phyloP scores from a whole-genome alignment of 2,329 filamentous ascomycete genomes.

The Parafenestella ontariensis region DNA sequence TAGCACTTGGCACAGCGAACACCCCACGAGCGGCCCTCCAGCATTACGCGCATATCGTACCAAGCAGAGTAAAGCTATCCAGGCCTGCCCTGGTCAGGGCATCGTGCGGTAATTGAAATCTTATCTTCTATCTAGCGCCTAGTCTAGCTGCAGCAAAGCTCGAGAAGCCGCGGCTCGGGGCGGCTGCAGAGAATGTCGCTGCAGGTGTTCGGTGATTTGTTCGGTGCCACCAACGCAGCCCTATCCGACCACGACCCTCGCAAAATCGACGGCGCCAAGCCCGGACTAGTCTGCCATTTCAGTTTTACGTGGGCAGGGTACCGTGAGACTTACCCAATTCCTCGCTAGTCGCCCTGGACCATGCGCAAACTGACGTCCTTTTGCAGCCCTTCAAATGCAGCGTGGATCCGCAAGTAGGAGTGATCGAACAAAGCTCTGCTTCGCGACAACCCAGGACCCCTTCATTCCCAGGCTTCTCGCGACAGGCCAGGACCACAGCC shows the following conservation, averaged over 20 bases:
- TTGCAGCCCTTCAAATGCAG: conserved; percentile 37
- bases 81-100: neutral
- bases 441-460: conserved; percentile 21
- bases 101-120: conserved; percentile 5
- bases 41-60: neutral
- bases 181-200: conserved; percentile 8
- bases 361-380: conserved; percentile 34
- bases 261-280: conserved; percentile 24
- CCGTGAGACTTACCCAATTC: conserved; percentile 18
- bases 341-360: conserved; percentile 31
- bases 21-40: conserved; percentile 8
- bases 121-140: no score
- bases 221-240: conserved; percentile 16
- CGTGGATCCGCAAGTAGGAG: conserved; percentile 22
- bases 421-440: conserved; percentile 23
- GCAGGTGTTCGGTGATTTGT: conserved; percentile 21
- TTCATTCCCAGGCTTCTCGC: conserved; percentile 14
- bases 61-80: neutral
- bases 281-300: conserved; percentile 21
- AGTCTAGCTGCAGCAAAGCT: conserved; percentile 26
- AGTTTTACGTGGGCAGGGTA: conserved; percentile 30
- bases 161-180: conserved; percentile 10
- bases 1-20: conserved; percentile 5
- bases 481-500: conserved; percentile 11
- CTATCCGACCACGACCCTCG: conserved; percentile 15